Base-by-base conservation (phyloP, 345 rosid species). In the Stellera chamaejasme region DNA sequence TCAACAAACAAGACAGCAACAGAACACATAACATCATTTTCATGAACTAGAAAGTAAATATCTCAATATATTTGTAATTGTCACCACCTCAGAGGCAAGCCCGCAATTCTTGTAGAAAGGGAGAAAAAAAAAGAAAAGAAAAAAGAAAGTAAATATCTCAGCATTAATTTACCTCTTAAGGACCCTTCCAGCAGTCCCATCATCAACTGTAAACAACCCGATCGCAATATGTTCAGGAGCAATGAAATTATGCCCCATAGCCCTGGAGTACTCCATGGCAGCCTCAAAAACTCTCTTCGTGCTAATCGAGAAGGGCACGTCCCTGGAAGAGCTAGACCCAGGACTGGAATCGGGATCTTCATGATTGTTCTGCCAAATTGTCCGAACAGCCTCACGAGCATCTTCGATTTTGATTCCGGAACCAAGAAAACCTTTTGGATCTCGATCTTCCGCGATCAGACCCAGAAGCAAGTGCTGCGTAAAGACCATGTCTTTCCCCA, bases 241-340 rank as follows among this genome's bases (percentile, higher is more conserved):
- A 12, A 93, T 87, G 56, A 81, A 93, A 63, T 93, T 87, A 66
- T 88, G 72, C 10, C 87, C 96, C 84, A 80, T 55, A 13, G 78
- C 82, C 76, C 90, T 75, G 10, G 99, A 93, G 66, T 87, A 93
- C 71, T 89, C 99, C 13, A 93, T 88, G 0, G 99, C 97, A 69
- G 90, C 99, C 69, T 93, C 97, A 39, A 93, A 89, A 72, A 88
- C 99, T 19, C 96, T 79, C 56, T 89, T 89, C 14, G 92, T 79
- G 62, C 88, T 80, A 7, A 74, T 66, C 0, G 99, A 84, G 62
- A 93, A 89, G 6, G 97, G 85, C 81, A 85, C 75, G 36, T 80
- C 78, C 23, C 83, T 64, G 0, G 85, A 77, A 2, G 46, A 57
- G 52, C 58, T 73, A 60, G 58, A 55, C 48, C 4, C 53, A 55